phyloP scores from a whole-genome alignment of 2,329 filamentous ascomycete genomes.

The Trichoderma koningiopsis region DNA sequence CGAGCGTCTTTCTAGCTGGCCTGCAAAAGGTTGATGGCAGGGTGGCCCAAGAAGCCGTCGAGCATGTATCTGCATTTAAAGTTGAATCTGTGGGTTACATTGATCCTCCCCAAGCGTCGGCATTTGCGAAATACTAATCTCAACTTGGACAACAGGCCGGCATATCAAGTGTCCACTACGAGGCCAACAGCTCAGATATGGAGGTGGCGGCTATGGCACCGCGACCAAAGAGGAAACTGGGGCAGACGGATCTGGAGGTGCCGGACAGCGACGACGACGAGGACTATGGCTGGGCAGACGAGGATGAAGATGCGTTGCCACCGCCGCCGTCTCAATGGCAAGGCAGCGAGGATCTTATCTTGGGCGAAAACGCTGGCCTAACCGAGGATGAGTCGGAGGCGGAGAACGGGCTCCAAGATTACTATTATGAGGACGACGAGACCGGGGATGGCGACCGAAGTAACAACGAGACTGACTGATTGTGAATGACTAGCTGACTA shows the following conservation, averaged over 20 bases:
- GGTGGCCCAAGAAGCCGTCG: constrained; percentile 43
- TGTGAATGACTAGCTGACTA: not conserved
- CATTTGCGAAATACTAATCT: constrained; percentile 32
- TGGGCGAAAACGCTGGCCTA: constrained; percentile 50
- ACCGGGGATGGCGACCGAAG: constrained; percentile 30
- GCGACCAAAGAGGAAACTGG: constrained; percentile 64
- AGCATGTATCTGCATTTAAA: constrained; percentile 52
- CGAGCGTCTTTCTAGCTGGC: constrained; percentile 60
- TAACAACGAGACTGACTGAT: constrained; percentile 29
- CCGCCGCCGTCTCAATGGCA: constrained; percentile 67
- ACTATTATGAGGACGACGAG: constrained; percentile 31
- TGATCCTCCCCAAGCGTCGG: constrained; percentile 24
- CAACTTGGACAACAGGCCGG: constrained; percentile 43
- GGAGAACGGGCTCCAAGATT: constrained; percentile 40
- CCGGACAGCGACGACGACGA: constrained; percentile 67
- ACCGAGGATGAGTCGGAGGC: constrained; percentile 42
- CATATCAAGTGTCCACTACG: constrained; percentile 45
- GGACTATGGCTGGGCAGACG: constrained; percentile 72
- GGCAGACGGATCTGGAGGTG: constrained; percentile 60
- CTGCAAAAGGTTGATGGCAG: constrained; percentile 67
- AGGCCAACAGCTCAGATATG: constrained; percentile 42
- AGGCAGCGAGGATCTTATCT: constrained; percentile 64
- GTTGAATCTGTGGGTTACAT: constrained; percentile 47
- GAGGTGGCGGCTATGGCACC: constrained; percentile 34
- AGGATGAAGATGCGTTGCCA: constrained; percentile 63